Percentiles rank a stretch among this genome's conserved stretches.
phyloP scores from a whole-genome alignment of 495 filamentous ascomycete species.

The Haplographium delicatum region DNA sequence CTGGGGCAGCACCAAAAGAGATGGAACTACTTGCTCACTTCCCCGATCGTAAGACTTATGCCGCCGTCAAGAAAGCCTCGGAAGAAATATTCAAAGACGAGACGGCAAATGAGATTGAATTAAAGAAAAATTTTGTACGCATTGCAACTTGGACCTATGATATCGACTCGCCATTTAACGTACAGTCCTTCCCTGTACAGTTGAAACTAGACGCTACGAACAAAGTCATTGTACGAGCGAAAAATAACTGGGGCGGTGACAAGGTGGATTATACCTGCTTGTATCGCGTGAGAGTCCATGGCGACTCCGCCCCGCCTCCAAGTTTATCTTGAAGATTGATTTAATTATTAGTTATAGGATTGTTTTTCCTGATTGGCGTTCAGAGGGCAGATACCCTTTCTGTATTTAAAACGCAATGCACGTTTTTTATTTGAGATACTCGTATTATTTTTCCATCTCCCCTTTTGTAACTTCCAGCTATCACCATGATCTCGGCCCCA shows the following conservation, averaged over 20 bases:
- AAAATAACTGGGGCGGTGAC: slow-evolving; percentile 45
- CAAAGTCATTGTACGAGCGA: slow-evolving; percentile 43
- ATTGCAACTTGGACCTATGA: slow-evolving; percentile 50
- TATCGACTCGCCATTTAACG: slow-evolving; percentile 32
- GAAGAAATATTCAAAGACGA: slow-evolving; percentile 28
- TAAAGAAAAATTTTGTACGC: slow-evolving; percentile 37
- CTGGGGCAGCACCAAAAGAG: slow-evolving; percentile 49
- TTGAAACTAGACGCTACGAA: slow-evolving; percentile 33
- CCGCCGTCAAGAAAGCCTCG: slow-evolving; percentile 23
- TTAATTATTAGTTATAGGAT: background rate
- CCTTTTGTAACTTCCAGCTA: no score
- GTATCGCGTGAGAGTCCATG: slow-evolving; percentile 54
- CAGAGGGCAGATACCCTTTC: background rate
- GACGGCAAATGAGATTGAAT: background rate
- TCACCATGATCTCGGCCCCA: no score
- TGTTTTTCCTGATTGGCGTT: background rate
- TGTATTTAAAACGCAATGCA: background rate
- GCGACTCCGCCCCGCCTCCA: slow-evolving; percentile 17
- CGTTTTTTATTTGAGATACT: no score
- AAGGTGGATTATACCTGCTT: slow-evolving; percentile 52
- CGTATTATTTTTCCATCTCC: no score
- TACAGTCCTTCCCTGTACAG: slow-evolving; percentile 46
- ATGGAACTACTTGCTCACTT: slow-evolving; percentile 56
- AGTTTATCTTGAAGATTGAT: background rate
- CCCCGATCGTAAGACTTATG: slow-evolving; percentile 9